phyloP scores from a whole-genome alignment of 148 eudicot species.

The Dysphania ambrosioides region DNA sequence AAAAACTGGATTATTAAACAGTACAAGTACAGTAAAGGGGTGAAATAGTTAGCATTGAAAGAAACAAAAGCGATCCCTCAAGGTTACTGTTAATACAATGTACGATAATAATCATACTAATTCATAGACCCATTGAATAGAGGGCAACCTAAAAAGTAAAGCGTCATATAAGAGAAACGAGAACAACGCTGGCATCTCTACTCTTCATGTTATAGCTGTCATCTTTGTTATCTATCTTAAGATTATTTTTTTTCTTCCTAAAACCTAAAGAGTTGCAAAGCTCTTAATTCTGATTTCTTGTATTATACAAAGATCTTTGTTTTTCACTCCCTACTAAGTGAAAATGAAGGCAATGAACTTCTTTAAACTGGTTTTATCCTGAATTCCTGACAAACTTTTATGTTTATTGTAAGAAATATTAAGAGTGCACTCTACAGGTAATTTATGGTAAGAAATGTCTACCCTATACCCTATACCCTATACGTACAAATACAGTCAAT shows the following conservation, averaged over 20 bases:
- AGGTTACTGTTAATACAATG: constrained; percentile 15
- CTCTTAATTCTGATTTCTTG: too few species aligned
- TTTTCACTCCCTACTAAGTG: neutral
- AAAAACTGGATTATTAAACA: neutral
- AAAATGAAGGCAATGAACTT: constrained; percentile 2
- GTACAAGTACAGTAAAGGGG: neutral
- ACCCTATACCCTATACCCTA: too few species aligned
- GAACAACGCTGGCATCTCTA: constrained; percentile 30
- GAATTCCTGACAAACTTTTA: too few species aligned
- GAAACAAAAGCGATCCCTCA: constrained; percentile 12
- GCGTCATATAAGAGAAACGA: constrained; percentile 13
- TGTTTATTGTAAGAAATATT: constrained; percentile 5
- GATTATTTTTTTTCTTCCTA: too few species aligned
- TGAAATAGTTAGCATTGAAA: neutral
- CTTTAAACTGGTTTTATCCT: constrained; percentile 6
- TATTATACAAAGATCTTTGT: neutral
- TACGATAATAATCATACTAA: neutral
- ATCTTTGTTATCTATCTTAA: constrained; percentile 15
- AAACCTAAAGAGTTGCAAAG: too few species aligned
- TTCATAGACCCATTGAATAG: constrained; percentile 11
- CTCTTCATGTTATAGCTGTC: constrained; percentile 22
- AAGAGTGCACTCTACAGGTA: too few species aligned
- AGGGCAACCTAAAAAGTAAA: constrained; percentile 8
- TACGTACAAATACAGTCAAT: too few species aligned
- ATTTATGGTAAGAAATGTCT: too few species aligned